phyloP scores from a whole-genome alignment of 2,329 filamentous ascomycete species.

The Tolypocladium ovalisporum region DNA sequence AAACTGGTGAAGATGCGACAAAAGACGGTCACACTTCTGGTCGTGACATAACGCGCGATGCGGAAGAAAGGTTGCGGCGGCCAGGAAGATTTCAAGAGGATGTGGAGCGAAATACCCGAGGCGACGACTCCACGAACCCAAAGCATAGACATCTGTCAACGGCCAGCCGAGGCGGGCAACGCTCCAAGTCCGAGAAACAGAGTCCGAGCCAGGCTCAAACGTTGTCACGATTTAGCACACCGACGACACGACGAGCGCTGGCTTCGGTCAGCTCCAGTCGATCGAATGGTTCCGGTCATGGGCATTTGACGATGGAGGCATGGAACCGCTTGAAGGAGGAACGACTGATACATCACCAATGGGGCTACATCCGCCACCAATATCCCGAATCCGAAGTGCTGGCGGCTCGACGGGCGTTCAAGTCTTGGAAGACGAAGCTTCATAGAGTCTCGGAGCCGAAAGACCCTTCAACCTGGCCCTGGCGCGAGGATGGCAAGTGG shows the following conservation, averaged over 20 bases:
- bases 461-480: slow-evolving; percentile 11
- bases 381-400: slow-evolving; percentile 11
- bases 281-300: not conserved
- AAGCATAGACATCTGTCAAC: not conserved
- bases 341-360: slow-evolving; percentile 13
- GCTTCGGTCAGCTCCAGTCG: not conserved
- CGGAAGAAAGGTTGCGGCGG: not conserved
- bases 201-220: not conserved
- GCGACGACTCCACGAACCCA: not conserved
- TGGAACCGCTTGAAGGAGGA: not conserved
- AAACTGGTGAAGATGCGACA: not conserved
- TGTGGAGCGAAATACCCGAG: not conserved
- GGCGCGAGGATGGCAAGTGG: slow-evolving; percentile 15
- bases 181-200: not conserved
- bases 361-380: slow-evolving; percentile 20
- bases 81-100: not conserved
- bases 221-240: not conserved
- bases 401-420: slow-evolving; percentile 12
- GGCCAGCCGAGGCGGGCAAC: not conserved
- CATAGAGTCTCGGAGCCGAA: slow-evolving; percentile 8
- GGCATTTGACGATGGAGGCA: not conserved
- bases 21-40: not conserved
- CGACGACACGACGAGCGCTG: not conserved
- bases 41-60: not conserved
- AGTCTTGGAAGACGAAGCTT: slow-evolving; percentile 18